Evolutionary conservation across 305 asterid genomes (phyloP).

Genomic region (Striga hermonthica): DNA sequence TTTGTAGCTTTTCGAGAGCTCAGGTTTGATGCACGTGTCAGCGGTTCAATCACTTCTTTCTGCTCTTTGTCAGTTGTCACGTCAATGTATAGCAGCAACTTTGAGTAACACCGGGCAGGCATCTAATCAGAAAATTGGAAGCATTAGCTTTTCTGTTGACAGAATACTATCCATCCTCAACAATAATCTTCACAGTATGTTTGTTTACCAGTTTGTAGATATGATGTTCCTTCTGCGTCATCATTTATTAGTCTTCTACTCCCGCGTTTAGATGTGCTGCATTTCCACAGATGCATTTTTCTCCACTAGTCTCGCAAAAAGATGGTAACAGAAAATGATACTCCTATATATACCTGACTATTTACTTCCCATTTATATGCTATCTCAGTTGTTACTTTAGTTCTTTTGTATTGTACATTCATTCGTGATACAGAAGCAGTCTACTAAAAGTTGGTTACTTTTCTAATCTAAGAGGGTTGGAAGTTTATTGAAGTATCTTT

Average conservation of each 20-base stretch:
- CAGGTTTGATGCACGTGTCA: constrained; percentile 81
- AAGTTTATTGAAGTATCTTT: not conserved
- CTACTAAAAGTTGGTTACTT: constrained; percentile 6
- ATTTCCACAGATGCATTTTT: constrained; percentile 16
- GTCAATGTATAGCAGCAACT: constrained; percentile 69
- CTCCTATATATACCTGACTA: constrained; percentile 14
- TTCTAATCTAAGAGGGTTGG: constrained; percentile 13
- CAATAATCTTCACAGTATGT: constrained; percentile 93
- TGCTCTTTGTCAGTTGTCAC: constrained; percentile 82
- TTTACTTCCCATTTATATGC: constrained; percentile 18
- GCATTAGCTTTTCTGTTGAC: constrained; percentile 80
- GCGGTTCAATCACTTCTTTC: constrained; percentile 93
- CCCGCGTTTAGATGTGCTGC: constrained; percentile 25
- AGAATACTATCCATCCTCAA: constrained; percentile 78
- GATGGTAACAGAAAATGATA: constrained; percentile 14
- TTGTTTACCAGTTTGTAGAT: constrained; percentile 28
- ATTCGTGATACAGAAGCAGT: constrained; percentile 1
- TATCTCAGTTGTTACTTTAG: constrained; percentile 19
- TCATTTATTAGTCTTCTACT: constrained; percentile 26
- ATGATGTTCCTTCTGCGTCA: constrained; percentile 31
- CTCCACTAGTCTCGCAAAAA: constrained; percentile 8
- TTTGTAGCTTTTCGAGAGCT: constrained; percentile 89
- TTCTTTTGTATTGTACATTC: constrained; percentile 17
- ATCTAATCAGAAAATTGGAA: constrained; percentile 80
- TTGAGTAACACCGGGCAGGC: constrained; percentile 65